Evolutionary conservation across 192 early-diverging fungal genomes (phyloP), one percentile per base, ranked within the genome.

Genomic region (Pilobolus umbonatus): DNA sequence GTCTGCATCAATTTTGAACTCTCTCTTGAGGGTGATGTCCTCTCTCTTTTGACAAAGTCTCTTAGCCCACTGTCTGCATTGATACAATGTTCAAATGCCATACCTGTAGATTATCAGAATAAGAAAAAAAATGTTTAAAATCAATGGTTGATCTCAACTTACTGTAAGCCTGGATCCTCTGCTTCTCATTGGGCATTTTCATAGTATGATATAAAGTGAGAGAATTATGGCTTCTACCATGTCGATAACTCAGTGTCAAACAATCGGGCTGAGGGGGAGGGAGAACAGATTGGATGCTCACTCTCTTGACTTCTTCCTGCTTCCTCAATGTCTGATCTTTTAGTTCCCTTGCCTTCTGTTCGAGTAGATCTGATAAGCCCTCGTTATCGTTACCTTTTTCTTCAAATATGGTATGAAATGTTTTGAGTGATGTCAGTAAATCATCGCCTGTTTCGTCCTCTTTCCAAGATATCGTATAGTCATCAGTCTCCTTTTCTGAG

Each of bases 181-280:
- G 60, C 5, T 36, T 39, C 19, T 55, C 39, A 6, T 39, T 24
- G 4, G 56, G 52, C 60, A 65, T 62, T 53, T 72, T 67, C 70
- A 72, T 72, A 3, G 60, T 62, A 54, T 72, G 70, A 44, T 72
- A 67, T 15, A 72, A 34, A 28, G 70, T 72, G 34, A 72, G 44
- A n/a, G 45, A 50, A 36, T 54, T 61, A 36, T 72, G 70, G 8
- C 39, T 22, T 12, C 60, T 54, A 28, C 70, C 70, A 17, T 46
- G 24, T 14, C 70, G 47, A 52, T 67, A 72, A 51, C 64, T 67
- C 10, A 56, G 60, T 5, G 70, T 67, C 31, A 65, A 22, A 42
- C 61, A 62, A 46, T 69, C 67, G 21, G 50, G 9, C 36, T 29
- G 49, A 19, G 34, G 61, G 31, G 67, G 55, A 43, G 55, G 38